Conservation (phyloP, 345 rosid genomes). For the Fremontodendron californicum region DNA sequence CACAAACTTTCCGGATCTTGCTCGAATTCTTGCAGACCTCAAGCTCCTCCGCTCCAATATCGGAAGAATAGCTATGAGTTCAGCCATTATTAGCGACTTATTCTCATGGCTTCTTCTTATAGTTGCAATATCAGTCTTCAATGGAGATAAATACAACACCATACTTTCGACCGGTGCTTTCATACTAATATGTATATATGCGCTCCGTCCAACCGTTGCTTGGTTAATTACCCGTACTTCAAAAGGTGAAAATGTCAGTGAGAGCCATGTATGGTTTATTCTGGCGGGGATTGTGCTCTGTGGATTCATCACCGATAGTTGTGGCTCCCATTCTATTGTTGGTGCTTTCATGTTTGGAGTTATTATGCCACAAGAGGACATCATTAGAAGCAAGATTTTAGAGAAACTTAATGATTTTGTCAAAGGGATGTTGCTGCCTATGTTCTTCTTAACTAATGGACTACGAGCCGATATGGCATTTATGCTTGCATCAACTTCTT, state of each 20-base stretch:
- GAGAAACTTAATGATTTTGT: slow-evolving; percentile 47
- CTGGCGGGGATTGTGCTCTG: slow-evolving; percentile 41
- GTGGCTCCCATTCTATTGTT: slow-evolving; percentile 46
- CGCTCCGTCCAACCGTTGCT: slow-evolving; percentile 36
- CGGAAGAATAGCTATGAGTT: slow-evolving; percentile 46
- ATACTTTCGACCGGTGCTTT: slow-evolving; percentile 27
- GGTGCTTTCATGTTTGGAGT: slow-evolving; percentile 73
- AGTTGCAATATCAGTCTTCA: slow-evolving; percentile 12
- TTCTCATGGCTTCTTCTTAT: slow-evolving; percentile 50
- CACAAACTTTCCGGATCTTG: slow-evolving; percentile 62
- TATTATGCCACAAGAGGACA: slow-evolving; percentile 44
- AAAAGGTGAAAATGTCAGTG: slow-evolving; percentile 31
- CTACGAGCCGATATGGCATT: slow-evolving; percentile 19
- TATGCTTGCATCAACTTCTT: background rate
- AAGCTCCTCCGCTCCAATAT: slow-evolving; percentile 62
- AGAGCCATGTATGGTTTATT: slow-evolving; percentile 38
- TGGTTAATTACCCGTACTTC: slow-evolving; percentile 31
- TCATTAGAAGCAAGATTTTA: slow-evolving; percentile 22
- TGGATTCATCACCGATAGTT: slow-evolving; percentile 42
- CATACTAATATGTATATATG: slow-evolving; percentile 27
- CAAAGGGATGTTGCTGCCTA: slow-evolving; percentile 40
- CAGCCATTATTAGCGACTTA: slow-evolving; percentile 45
- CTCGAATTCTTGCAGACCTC: slow-evolving; percentile 50
- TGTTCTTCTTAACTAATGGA: slow-evolving; percentile 48
- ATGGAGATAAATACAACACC: background rate